Base-by-base conservation (phyloP, 306 rosid genomes). In the Vicia villosa region DNA sequence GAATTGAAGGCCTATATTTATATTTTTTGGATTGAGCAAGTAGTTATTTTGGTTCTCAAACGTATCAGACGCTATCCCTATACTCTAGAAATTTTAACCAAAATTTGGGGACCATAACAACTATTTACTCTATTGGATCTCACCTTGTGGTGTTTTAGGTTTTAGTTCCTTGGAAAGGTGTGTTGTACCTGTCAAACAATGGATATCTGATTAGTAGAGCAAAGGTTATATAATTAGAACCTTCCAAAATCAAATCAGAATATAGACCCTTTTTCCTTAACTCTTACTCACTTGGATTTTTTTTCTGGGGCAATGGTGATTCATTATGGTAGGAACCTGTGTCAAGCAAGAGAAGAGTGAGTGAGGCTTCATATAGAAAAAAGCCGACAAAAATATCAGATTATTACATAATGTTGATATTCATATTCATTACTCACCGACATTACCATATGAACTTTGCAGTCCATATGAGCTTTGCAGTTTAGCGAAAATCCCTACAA, bases 401-500 rank as follows among this genome's bases (percentile, higher is more conserved):
- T 16, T n/a, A 32, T 2, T 10, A 4, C 47, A 49, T 15, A 60
- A 59, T 56, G 56, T 11, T 1, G 37, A 28, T 38, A 41, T 16
- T 62, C 6, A 5, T 11, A 19, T 62, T 26, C 24, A 46, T 38
- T 51, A 28, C 76, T 73, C 61, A 83, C 95, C 86, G 58, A 57
- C 45, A 50, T 75, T 57, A 50, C 85, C 89, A 72, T 79, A 76
- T 22, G 79, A 63, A 77, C n/a, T n/a, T n/a, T n/a, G n/a, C n/a
- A n/a, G n/a, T n/a, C n/a, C n/a, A n/a, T n/a, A n/a, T n/a, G n/a
- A n/a, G n/a, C 78, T 81, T 32, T 89, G 95, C 74, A 92, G 80
- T 86, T 89, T 92, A 13, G 96, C 83, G 49, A 92, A 88, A 59
- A 92, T 85, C 57, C 88, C 96, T 7, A 92, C 46, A 19, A 92